These are phyloP conservation scores for Phlebiopsis gigantea DNA, from an alignment of 768 basidiomycete genomes.

Conservation along the genomic window DNA sequence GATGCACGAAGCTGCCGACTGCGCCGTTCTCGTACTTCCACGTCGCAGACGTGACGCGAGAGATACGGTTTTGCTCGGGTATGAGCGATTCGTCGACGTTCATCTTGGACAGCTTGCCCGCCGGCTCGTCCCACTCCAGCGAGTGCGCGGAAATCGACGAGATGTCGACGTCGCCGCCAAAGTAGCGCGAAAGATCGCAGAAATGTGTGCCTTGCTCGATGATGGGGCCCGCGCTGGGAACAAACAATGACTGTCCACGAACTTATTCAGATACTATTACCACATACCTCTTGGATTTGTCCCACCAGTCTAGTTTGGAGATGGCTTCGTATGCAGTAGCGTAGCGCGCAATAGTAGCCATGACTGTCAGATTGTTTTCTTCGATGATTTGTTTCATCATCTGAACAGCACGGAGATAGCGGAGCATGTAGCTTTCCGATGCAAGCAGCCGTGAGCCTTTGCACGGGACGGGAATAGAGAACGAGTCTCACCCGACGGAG, in stretches of 20 bases:
- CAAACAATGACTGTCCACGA: too few relatives aligned
- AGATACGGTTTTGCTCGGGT: slow-evolving; percentile 83
- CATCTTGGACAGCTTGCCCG: slow-evolving; percentile 80
- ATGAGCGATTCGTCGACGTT: slow-evolving; percentile 82
- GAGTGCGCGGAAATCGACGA: slow-evolving; percentile 77
- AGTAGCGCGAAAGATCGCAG: slow-evolving; percentile 94
- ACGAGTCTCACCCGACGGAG: slow-evolving; percentile 70
- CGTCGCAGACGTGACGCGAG: slow-evolving; percentile 86
- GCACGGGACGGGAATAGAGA: neutral
- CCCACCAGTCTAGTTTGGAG: slow-evolving; percentile 88
- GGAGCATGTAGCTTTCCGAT: slow-evolving; percentile 74
- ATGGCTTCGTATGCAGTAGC: slow-evolving; percentile 82
- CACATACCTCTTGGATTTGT: slow-evolving; percentile 76
- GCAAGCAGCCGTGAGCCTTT: neutral
- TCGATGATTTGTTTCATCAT: slow-evolving; percentile 95
- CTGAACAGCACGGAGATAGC: slow-evolving; percentile 90
- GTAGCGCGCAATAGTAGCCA: slow-evolving; percentile 94
- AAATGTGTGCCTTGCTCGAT: slow-evolving; percentile 96
- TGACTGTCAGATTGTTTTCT: slow-evolving; percentile 91
- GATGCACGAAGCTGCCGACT: slow-evolving; percentile 87
- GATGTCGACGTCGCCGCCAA: slow-evolving; percentile 93
- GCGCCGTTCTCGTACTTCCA: slow-evolving; percentile 98
- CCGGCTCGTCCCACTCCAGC: slow-evolving; percentile 87
- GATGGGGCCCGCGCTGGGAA: slow-evolving; percentile 65
- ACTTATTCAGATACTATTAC: too few relatives aligned